phyloP scores from a whole-genome alignment of 371 early-diverging fungal genomes.

The Mucor indicus region DNA sequence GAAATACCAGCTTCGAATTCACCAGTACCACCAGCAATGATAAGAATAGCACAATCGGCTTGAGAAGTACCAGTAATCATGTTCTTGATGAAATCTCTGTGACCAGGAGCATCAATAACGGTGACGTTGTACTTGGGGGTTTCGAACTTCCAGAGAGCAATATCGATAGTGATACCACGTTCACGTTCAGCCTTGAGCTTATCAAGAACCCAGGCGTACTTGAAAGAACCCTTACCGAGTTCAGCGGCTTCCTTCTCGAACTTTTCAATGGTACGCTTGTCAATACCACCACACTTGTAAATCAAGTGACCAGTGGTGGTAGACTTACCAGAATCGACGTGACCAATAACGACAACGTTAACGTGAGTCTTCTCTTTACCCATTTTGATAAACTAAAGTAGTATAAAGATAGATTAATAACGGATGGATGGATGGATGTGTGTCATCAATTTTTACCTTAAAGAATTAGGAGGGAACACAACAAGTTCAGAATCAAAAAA shows the following conservation, averaged over 20 bases:
- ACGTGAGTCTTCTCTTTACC: conserved; percentile 95
- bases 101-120: conserved; percentile 99
- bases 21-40: conserved; percentile 92
- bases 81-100: conserved; percentile 99
- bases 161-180: conserved; percentile 98
- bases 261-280: conserved; percentile 99
- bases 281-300: conserved; percentile 98
- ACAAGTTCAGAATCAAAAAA: background rate
- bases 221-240: conserved; percentile 98
- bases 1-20: conserved; percentile 99
- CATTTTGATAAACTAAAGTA: conserved; percentile 49
- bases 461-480: conserved; percentile 18
- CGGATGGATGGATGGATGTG: conserved; percentile 23
- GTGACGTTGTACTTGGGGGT: conserved; percentile 95
- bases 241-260: conserved; percentile 99
- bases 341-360: conserved; percentile 99
- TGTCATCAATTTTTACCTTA: conserved; percentile 12
- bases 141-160: conserved; percentile 98
- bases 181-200: conserved; percentile 98
- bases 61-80: conserved; percentile 96
- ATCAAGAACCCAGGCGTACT: conserved; percentile 96
- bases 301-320: conserved; percentile 91
- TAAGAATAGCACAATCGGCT: conserved; percentile 97
- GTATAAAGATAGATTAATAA: background rate
- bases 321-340: conserved; percentile 94